A percentile compares a stretch with the other conserved stretches of the same genome.
Conservation (phyloP, 176 grass and related monocot genomes). For the Saccharum spontaneum region DNA sequence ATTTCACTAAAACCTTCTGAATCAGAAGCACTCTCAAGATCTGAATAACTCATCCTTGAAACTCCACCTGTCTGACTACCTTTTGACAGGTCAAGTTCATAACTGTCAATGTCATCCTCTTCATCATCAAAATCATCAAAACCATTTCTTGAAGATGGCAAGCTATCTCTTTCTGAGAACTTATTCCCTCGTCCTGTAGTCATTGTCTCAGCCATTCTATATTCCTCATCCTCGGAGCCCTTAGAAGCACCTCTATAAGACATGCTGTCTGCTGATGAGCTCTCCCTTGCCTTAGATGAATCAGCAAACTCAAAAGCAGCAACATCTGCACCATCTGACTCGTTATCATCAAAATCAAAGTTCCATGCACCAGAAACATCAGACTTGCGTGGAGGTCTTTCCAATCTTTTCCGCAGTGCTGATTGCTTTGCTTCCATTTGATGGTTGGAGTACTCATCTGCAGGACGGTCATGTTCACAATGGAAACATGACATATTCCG, state of each 20-base stretch:
- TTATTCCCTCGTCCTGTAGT: slow-evolving; percentile 35
- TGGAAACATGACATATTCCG: slow-evolving; percentile 96
- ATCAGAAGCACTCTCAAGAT: slow-evolving; percentile 67
- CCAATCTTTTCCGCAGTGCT: slow-evolving; percentile 40
- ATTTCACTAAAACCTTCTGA: slow-evolving; percentile 52
- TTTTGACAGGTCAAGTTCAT: slow-evolving; percentile 70
- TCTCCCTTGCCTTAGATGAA: slow-evolving; percentile 45
- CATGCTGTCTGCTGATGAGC: slow-evolving; percentile 32
- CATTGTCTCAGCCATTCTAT: slow-evolving; percentile 38
- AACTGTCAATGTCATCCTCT: slow-evolving; percentile 87
- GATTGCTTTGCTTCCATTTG: slow-evolving; percentile 65
- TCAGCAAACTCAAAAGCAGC: slow-evolving; percentile 94
- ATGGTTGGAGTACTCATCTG: slow-evolving; percentile 71
- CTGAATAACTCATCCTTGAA: slow-evolving; percentile 68
- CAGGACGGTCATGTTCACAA: slow-evolving; percentile 82
- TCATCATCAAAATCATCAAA: slow-evolving; percentile 98
- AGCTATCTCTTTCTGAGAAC: slow-evolving; percentile 42
- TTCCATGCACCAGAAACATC: slow-evolving; percentile 90
- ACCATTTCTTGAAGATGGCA: slow-evolving; percentile 49
- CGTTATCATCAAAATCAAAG: slow-evolving; percentile 96
- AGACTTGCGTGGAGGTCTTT: slow-evolving; percentile 51
- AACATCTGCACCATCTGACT: slow-evolving; percentile 96
- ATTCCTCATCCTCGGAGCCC: slow-evolving; percentile 36
- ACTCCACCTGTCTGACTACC: slow-evolving; percentile 56
- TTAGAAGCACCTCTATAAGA: slow-evolving; percentile 44